These are phyloP conservation scores for Pleodorina starrii DNA, from an alignment of 139 green algal genomes.

Conservation along the genomic window DNA sequence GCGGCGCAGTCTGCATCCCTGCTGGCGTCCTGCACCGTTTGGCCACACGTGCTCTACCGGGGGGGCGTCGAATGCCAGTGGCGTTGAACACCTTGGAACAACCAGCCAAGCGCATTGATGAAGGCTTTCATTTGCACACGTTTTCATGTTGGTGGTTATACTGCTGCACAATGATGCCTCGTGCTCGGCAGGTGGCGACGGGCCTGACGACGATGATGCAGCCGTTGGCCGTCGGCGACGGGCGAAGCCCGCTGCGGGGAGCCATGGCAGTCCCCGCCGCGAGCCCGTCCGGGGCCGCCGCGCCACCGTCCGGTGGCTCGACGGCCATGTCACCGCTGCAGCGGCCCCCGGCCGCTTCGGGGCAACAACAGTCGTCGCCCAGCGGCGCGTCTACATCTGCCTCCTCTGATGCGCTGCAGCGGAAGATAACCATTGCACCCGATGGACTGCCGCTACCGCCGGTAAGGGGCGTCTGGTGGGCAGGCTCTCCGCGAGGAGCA, in stretches of 20 bases:
- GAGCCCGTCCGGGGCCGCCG: neutral
- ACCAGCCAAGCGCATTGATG: no score
- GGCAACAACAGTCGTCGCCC: neutral
- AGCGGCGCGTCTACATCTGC: neutral
- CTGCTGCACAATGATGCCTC: no score
- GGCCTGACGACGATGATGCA: conserved; percentile 41
- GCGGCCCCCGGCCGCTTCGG: neutral
- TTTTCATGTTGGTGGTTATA: no score
- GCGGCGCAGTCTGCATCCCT: no score
- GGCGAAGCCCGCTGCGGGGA: conserved; percentile 20
- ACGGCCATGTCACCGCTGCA: neutral
- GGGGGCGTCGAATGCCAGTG: no score
- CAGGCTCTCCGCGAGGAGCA: no score
- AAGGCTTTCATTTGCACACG: no score
- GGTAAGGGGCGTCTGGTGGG: no score
- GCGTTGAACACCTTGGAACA: no score
- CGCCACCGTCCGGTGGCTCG: neutral
- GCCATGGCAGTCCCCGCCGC: neutral
- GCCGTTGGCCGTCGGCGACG: neutral
- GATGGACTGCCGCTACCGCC: conserved; percentile 40
- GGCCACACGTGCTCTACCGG: no score
- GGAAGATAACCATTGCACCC: conserved; percentile 39
- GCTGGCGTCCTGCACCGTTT: no score
- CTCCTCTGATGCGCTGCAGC: neutral
- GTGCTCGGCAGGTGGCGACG: conserved; percentile 4